A percentile compares a stretch with the other conserved stretches of the same genome.
These are phyloP conservation scores for Cercospora brassicicola DNA, from an alignment of 2,329 filamentous ascomycete genomes.

Conservation along the genomic window DNA sequence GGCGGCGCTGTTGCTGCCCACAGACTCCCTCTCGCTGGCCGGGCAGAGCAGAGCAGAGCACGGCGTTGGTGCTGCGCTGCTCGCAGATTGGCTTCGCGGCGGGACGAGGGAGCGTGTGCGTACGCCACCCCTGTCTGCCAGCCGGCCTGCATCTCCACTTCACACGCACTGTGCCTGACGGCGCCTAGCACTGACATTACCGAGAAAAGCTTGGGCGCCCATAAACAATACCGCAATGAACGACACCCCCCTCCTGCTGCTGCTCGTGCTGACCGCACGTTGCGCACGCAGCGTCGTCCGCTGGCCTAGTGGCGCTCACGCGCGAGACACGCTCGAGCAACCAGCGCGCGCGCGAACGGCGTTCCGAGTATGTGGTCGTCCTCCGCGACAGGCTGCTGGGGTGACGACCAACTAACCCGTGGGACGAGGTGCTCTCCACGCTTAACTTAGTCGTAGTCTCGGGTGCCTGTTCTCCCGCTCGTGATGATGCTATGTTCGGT, in stretches of 20 bases:
- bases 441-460: not conserved
- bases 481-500: conserved; percentile 4
- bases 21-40: not conserved
- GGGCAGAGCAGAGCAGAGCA: not conserved
- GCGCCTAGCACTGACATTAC: not conserved
- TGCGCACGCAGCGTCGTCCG: not conserved
- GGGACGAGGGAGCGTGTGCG: conserved; percentile 4
- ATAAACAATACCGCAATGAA: not conserved
- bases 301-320: not conserved
- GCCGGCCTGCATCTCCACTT: conserved; percentile 2
- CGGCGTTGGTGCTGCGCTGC: not conserved
- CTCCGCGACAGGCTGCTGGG: not conserved
- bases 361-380: not conserved
- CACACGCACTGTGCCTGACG: conserved; percentile 5
- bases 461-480: not conserved
- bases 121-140: not conserved
- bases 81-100: conserved; percentile 2
- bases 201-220: conserved; percentile 1
- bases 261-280: not conserved
- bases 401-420: not conserved
- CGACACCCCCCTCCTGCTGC: not conserved
- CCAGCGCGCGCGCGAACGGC: not conserved
- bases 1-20: not conserved
- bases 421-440: not conserved
- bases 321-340: not conserved